Evolutionary conservation across 495 filamentous ascomycete species (phyloP), one percentile per base, ranked within the genome.

Genomic region (Neurospora sp.): DNA sequence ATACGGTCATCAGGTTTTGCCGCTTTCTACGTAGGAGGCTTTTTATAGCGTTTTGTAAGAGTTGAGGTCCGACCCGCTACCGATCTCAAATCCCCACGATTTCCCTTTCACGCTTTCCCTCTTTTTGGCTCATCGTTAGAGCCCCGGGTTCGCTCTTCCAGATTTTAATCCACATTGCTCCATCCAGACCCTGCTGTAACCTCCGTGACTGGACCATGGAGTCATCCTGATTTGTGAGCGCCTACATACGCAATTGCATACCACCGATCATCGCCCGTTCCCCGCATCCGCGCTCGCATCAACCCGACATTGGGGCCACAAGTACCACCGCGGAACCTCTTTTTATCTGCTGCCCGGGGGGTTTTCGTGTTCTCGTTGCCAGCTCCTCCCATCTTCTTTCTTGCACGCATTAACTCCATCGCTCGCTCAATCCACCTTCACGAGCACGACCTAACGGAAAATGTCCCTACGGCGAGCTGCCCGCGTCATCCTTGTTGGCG

Each of bases 401-500:
- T 31, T 38, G 48, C 35, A 69, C 62, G 62, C 54, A 39, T 70
- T 38, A n/a, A 42, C 12, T 69, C 23, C 16, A 48, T 27, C 71
- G 70, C 70, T 37, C 42, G 23, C 70, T 38, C 39, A 31, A 18
- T 12, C 14, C 27, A 48, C 70, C 42, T 72, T 16, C 10, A 48
- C 23, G 70, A 31, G 48, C 27, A 6, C 39, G 8, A 66, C 41
- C 70, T 35, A 23, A 59, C 59, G 14, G 16, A 71, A 54, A 76
- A 88, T 88, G 87, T 83, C 89, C 83, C 90, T 96, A 77, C 88
- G 88, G 73, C 90, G 88, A 81, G 95, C 96, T 44, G 96, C 96
- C 20, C 92, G 96, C 40, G 90, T 99, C 71, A 98, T 99, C 80
- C 89, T 99, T 72, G 89, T 99, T 74, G 96, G 96, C 70, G 94